These are phyloP conservation scores for Dothiorella sarmentorum DNA, from an alignment of 2,329 filamentous ascomycete genomes.

Conservation along the genomic window DNA sequence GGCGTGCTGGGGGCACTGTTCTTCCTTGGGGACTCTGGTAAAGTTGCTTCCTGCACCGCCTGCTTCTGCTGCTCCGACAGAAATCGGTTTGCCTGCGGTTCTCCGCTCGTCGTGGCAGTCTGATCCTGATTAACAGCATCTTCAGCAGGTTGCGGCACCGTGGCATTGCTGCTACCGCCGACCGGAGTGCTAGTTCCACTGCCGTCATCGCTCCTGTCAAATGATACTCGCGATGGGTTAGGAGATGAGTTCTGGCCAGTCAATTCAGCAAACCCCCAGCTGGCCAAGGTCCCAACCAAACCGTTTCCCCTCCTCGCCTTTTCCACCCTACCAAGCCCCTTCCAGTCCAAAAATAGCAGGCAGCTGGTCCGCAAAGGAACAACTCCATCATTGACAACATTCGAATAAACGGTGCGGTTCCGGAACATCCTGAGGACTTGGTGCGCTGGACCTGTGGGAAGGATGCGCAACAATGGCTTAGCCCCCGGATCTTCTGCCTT, in stretches of 20 bases:
- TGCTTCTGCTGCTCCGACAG: constrained; percentile 25
- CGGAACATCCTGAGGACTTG: constrained; percentile 81
- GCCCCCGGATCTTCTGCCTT: constrained; percentile 68
- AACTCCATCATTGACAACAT: constrained; percentile 96
- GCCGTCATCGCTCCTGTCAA: constrained; percentile 26
- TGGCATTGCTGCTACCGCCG: constrained; percentile 36
- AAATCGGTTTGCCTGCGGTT: constrained; percentile 32
- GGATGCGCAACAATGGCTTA: constrained; percentile 82
- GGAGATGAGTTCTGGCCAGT: constrained; percentile 64
- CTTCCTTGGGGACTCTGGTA: neutral
- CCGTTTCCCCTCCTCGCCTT: constrained; percentile 92
- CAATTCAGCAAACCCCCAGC: constrained; percentile 92
- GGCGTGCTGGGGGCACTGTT: neutral
- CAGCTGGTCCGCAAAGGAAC: constrained; percentile 93
- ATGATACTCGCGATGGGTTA: constrained; percentile 46
- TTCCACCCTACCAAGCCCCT: constrained; percentile 85
- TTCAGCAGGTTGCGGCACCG: constrained; percentile 68
- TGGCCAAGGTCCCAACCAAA: constrained; percentile 85
- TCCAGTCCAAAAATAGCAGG: constrained; percentile 95
- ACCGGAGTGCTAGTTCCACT: constrained; percentile 20
- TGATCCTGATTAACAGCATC: constrained; percentile 68
- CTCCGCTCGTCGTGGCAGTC: constrained; percentile 37
- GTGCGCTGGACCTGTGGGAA: constrained; percentile 89
- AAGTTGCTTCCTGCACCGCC: constrained; percentile 38
- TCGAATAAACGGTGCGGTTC: constrained; percentile 90